phyloP scores from a whole-genome alignment of 2,329 filamentous ascomycete species.

The Triangularia verruculosa region DNA sequence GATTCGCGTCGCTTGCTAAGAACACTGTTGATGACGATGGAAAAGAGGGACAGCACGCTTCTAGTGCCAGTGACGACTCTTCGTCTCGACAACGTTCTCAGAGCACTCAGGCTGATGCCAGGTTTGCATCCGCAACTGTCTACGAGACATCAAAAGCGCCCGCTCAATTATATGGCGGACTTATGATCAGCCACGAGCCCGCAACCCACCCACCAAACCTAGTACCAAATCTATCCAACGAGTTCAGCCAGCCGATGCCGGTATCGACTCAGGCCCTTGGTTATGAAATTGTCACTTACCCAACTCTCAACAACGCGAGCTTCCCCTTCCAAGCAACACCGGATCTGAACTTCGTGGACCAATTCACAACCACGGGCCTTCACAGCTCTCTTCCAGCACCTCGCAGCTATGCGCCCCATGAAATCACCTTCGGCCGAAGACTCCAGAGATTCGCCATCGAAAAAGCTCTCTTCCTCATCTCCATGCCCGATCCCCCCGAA shows the following conservation, averaged over 20 bases:
- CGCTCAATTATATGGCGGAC: constrained; percentile 28
- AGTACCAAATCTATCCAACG: constrained; percentile 9
- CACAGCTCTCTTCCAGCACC: constrained; percentile 43
- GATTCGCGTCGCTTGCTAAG: constrained; percentile 55
- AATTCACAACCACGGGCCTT: constrained; percentile 16
- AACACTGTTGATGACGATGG: constrained; percentile 41
- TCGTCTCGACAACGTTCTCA: neutral
- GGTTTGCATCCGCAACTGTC: neutral
- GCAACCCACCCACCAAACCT: constrained; percentile 8
- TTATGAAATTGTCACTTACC: constrained; percentile 50
- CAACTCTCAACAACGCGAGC: constrained; percentile 52
- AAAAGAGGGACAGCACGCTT: constrained; percentile 28
- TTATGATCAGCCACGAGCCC: constrained; percentile 29
- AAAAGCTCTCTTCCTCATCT: constrained; percentile 57
- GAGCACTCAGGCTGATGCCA: neutral
- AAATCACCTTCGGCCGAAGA: constrained; percentile 66
- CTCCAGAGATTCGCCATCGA: constrained; percentile 67
- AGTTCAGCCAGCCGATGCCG: constrained; percentile 5
- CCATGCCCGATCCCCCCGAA: constrained; percentile 46
- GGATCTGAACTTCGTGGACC: constrained; percentile 18
- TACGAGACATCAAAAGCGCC: constrained; percentile 4
- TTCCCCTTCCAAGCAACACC: constrained; percentile 43
- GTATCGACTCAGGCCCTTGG: constrained; percentile 27
- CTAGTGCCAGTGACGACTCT: constrained; percentile 9
- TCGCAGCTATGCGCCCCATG: constrained; percentile 58